A percentile compares a stretch with the other conserved stretches of the same genome.
phyloP scores from a whole-genome alignment of 2,329 filamentous ascomycete species.

The Xylariaceae sp. region DNA sequence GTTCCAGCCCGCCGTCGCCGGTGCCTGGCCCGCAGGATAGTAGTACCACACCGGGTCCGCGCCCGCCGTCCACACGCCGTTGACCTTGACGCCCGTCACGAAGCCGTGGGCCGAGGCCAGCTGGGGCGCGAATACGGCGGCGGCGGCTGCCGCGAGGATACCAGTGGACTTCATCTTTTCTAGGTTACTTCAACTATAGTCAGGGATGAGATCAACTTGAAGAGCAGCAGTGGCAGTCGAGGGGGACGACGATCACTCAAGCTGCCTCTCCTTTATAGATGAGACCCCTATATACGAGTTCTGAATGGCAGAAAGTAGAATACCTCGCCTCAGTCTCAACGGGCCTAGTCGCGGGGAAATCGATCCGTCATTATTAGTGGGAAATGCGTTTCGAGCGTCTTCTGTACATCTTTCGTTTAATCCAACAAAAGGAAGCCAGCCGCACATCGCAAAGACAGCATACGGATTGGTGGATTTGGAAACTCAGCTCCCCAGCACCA shows the following conservation, averaged over 20 bases:
- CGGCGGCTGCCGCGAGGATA: background rate
- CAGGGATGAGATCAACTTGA: background rate
- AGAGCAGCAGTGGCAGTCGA: no score
- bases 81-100: constrained; percentile 21
- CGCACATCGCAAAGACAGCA: background rate
- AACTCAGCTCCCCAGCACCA: background rate
- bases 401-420: background rate
- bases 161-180: background rate
- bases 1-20: constrained; percentile 20
- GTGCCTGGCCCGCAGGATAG: constrained; percentile 14
- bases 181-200: background rate
- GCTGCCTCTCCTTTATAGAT: no score
- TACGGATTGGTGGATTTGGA: constrained; percentile 13
- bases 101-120: constrained; percentile 18
- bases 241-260: no score
- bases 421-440: no score
- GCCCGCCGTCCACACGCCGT: constrained; percentile 20
- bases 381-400: no score
- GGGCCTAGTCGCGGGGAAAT: no score
- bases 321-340: no score
- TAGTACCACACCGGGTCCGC: constrained; percentile 23
- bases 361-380: no score
- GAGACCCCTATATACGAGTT: no score
- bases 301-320: no score
- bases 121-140: no score